These are phyloP conservation scores for Capsella bursapastoris DNA, from an alignment of 345 rosid species.

Conservation along the genomic window DNA sequence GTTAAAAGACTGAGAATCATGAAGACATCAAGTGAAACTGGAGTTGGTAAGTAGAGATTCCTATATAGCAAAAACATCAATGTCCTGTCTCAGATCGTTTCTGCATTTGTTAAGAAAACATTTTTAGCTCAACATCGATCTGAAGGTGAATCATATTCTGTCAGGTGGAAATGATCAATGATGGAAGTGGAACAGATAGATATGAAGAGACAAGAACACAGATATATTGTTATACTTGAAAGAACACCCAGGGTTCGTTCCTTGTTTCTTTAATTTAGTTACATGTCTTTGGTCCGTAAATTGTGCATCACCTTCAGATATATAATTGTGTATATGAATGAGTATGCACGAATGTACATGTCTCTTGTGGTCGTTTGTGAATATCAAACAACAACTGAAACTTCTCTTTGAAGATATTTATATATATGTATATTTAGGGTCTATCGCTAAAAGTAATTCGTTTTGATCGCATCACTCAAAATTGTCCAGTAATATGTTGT, in stretches of 20 bases:
- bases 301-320: not conserved
- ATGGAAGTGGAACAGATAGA: slow-evolving; percentile 8
- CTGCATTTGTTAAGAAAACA: too few species aligned
- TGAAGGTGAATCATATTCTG: not conserved
- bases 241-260: slow-evolving; percentile 8
- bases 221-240: not conserved
- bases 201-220: slow-evolving; percentile 31
- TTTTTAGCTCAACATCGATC: not conserved
- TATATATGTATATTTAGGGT: not conserved
- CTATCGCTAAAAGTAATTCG: not conserved
- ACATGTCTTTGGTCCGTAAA: slow-evolving; percentile 23
- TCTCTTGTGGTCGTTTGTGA: slow-evolving; percentile 27
- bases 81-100: not conserved
- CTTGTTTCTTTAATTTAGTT: not conserved
- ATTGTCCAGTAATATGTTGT: too few species aligned
- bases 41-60: slow-evolving; percentile 54
- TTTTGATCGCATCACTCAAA: too few species aligned
- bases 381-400: slow-evolving; percentile 24
- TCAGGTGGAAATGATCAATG: slow-evolving; percentile 26
- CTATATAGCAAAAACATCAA: not conserved
- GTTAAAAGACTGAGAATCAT: slow-evolving; percentile 89
- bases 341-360: slow-evolving; percentile 2
- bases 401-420: slow-evolving; percentile 1
- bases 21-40: slow-evolving; percentile 64
- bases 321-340: slow-evolving; percentile 2